phyloP scores from a whole-genome alignment of 768 basidiomycete species.

The Podaxis mareebaensis region DNA sequence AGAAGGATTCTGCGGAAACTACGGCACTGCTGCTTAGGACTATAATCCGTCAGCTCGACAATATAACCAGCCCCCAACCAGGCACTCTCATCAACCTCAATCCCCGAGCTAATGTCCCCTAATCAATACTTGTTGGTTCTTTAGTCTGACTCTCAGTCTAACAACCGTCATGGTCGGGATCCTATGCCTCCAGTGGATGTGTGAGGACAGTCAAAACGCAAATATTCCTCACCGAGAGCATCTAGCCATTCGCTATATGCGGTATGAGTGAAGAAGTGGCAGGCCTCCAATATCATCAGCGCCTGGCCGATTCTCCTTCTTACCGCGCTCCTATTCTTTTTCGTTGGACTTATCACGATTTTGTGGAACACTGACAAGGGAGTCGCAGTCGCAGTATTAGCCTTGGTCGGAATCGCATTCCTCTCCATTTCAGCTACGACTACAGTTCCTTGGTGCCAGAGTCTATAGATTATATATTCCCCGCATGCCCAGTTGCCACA shows the following conservation, averaged over 20 bases:
- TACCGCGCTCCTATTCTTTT: slow-evolving; percentile 20
- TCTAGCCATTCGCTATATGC: slow-evolving; percentile 18
- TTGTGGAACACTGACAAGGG: slow-evolving; percentile 14
- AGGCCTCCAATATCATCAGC: slow-evolving; percentile 19
- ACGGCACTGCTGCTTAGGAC: slow-evolving; percentile 15
- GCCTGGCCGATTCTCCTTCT: slow-evolving; percentile 17
- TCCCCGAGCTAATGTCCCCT: neutral
- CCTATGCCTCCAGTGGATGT: slow-evolving; percentile 22
- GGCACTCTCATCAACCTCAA: neutral
- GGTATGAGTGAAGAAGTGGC: slow-evolving; percentile 19
- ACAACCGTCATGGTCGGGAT: slow-evolving; percentile 19
- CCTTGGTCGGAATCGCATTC: slow-evolving; percentile 11
- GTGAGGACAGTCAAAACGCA: slow-evolving; percentile 20
- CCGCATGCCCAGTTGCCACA: neutral
- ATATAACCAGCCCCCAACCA: slow-evolving; percentile 18
- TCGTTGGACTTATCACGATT: slow-evolving; percentile 20
- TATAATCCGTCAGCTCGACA: slow-evolving; percentile 12
- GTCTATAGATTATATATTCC: neutral
- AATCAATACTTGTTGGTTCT: slow-evolving; percentile 18
- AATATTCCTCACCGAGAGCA: slow-evolving; percentile 7
- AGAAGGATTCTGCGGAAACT: slow-evolving; percentile 20
- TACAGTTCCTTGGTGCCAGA: slow-evolving; percentile 18
- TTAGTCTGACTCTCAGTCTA: slow-evolving; percentile 20
- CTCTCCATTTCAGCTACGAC: slow-evolving; percentile 15
- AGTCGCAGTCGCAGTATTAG: slow-evolving; percentile 15